phyloP scores from a whole-genome alignment of 2,329 filamentous ascomycete genomes.

The Drechslerella stenobrocha region DNA sequence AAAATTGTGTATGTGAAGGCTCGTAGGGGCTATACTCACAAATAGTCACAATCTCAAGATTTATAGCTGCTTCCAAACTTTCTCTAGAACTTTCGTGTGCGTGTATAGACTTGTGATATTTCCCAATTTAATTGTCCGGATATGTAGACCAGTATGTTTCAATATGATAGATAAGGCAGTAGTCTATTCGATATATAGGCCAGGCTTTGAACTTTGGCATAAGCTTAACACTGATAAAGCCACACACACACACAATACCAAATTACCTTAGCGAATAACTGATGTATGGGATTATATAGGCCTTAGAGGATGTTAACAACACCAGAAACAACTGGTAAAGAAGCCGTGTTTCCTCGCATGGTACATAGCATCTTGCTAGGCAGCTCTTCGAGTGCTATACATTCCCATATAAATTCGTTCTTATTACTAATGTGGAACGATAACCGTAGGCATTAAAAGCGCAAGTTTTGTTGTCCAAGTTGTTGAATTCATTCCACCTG shows the following conservation, averaged over 20 bases:
- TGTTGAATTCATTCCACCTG: slow-evolving; percentile 32
- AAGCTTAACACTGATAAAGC: no score
- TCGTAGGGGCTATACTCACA: slow-evolving; percentile 24
- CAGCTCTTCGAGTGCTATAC: slow-evolving; percentile 29
- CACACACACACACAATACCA: no score
- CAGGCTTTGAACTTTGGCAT: slow-evolving; percentile 35
- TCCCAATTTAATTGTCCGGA: slow-evolving; percentile 22
- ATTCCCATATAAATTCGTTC: slow-evolving; percentile 26
- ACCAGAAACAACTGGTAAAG: slow-evolving; percentile 17
- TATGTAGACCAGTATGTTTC: slow-evolving; percentile 26
- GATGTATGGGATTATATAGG: slow-evolving; percentile 16
- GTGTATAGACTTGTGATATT: slow-evolving; percentile 26
- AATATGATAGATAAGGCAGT: slow-evolving; percentile 24
- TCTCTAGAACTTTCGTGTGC: slow-evolving; percentile 24
- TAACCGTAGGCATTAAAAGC: slow-evolving; percentile 15
- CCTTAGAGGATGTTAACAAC: slow-evolving; percentile 30
- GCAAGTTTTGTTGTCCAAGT: slow-evolving; percentile 17
- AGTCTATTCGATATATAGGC: slow-evolving; percentile 34
- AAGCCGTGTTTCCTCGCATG: slow-evolving; percentile 34
- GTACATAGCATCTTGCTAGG: slow-evolving; percentile 32
- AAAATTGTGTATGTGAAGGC: slow-evolving; percentile 10
- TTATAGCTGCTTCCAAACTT: slow-evolving; percentile 31
- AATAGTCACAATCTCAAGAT: slow-evolving; percentile 24
- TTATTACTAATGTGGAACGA: slow-evolving; percentile 29
- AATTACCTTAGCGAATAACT: slow-evolving; percentile 27